Conservation (phyloP, 108 stramenopile genomes). For the Cylindrotheca closterium region DNA sequence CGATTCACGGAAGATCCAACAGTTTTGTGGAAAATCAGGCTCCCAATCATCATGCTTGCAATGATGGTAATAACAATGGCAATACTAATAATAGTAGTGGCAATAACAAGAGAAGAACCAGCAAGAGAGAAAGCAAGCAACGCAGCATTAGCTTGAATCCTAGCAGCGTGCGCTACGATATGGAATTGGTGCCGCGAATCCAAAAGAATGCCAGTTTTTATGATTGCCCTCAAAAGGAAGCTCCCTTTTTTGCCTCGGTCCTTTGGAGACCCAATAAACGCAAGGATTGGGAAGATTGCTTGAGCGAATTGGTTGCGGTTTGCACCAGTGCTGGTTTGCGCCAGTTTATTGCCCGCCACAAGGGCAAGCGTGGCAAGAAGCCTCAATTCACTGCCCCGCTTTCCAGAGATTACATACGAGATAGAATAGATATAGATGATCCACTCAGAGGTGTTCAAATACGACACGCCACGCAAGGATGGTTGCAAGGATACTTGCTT, state of each 20-base stretch:
- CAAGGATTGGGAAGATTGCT: conserved; percentile 64
- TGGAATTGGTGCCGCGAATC: conserved; percentile 47
- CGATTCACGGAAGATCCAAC: background rate
- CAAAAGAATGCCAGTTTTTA: conserved; percentile 28
- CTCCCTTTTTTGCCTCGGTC: conserved; percentile 22
- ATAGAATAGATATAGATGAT: conserved; percentile 77
- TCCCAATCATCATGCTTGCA: background rate
- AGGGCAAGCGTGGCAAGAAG: conserved; percentile 5
- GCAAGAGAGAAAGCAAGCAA: conserved; percentile 10
- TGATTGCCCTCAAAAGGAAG: background rate
- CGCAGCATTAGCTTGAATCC: conserved; percentile 5
- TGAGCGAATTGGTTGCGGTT: conserved; percentile 54
- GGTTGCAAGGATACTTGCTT: conserved; percentile 69
- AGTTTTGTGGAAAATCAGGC: background rate
- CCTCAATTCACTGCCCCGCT: conserved; percentile 39
- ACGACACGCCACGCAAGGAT: conserved; percentile 53
- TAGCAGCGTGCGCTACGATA: conserved; percentile 37
- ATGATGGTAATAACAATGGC: background rate
- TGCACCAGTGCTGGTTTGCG: conserved; percentile 52
- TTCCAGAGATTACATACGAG: conserved; percentile 56
- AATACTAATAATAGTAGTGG: background rate
- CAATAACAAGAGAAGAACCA: background rate
- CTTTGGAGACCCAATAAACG: conserved; percentile 54
- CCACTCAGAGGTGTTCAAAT: conserved; percentile 67
- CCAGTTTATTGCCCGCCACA: conserved; percentile 11